phyloP scores from a whole-genome alignment of 2,329 filamentous ascomycete genomes.

The Fusarium foetens region DNA sequence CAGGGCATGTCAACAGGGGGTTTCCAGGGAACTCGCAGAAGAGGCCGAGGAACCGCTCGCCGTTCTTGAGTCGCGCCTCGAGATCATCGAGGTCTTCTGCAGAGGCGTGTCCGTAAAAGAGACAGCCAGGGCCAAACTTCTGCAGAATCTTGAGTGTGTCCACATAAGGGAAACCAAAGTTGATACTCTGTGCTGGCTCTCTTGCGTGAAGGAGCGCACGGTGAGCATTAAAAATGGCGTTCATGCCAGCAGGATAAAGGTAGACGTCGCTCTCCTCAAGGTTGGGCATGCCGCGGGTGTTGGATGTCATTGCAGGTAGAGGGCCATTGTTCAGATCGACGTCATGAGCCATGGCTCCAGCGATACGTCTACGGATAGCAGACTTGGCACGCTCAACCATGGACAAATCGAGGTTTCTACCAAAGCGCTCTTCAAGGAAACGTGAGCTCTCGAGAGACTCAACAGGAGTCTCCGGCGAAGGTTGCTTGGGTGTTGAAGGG shows the following conservation, averaged over 20 bases:
- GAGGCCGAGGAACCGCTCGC: slow-evolving; percentile 81
- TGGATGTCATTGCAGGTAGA: slow-evolving; percentile 48
- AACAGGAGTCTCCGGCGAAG: slow-evolving; percentile 41
- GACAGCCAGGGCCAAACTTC: slow-evolving; percentile 90
- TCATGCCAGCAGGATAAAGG: slow-evolving; percentile 92
- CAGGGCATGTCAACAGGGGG: slow-evolving; percentile 84
- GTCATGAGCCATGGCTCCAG: slow-evolving; percentile 81
- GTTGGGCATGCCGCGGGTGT: slow-evolving; percentile 66
- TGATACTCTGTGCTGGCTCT: slow-evolving; percentile 78
- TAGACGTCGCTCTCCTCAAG: slow-evolving; percentile 90
- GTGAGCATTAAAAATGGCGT: slow-evolving; percentile 90
- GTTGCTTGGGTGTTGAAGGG: slow-evolving; percentile 21
- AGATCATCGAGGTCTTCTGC: slow-evolving; percentile 84
- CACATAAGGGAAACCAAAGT: slow-evolving; percentile 97
- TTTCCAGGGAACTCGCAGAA: slow-evolving; percentile 98
- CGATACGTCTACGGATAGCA: slow-evolving; percentile 87
- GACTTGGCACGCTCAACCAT: slow-evolving; percentile 84
- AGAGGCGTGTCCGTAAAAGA: slow-evolving; percentile 87
- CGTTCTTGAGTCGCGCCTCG: slow-evolving; percentile 73
- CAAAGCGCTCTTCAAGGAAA: slow-evolving; percentile 94
- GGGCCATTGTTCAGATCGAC: slow-evolving; percentile 59
- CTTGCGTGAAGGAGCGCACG: slow-evolving; percentile 74
- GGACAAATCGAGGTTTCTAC: slow-evolving; percentile 84
- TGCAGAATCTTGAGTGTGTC: slow-evolving; percentile 95
- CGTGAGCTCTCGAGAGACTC: slow-evolving; percentile 73